Evolutionary conservation across 371 early-diverging fungal genomes (phyloP).

Genomic region (Haplosporangium sp.): DNA sequence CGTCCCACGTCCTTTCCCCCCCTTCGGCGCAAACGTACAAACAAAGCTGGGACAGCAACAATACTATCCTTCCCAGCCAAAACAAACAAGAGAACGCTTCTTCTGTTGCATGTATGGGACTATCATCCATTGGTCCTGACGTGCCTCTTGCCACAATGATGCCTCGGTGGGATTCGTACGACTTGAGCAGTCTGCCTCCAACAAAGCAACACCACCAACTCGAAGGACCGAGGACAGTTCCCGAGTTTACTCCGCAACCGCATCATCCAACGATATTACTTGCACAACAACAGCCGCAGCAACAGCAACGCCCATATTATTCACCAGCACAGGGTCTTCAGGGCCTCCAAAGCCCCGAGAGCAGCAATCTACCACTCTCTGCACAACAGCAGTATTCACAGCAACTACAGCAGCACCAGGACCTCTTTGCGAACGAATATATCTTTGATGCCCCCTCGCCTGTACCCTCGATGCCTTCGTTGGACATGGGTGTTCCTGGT

Average conservation of each 20-base stretch:
- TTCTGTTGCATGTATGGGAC: constrained; percentile 20
- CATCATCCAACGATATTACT: not conserved
- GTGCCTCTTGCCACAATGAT: constrained; percentile 23
- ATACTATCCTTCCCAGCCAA: constrained; percentile 5
- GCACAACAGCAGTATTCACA: constrained; percentile 24
- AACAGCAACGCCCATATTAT: constrained; percentile 21
- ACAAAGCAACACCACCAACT: constrained; percentile 4
- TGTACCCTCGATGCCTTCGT: constrained; percentile 43
- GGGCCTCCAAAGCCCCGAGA: constrained; percentile 2
- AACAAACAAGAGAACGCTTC: constrained; percentile 21
- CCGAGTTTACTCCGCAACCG: constrained; percentile 10
- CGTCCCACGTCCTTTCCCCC: not conserved
- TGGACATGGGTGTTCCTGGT: constrained; percentile 28
- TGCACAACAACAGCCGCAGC: constrained; percentile 20
- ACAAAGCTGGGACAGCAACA: constrained; percentile 7
- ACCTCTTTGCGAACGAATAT: constrained; percentile 26
- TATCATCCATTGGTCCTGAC: constrained; percentile 27
- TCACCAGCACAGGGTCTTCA: constrained; percentile 14
- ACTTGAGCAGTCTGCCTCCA: constrained; percentile 23
- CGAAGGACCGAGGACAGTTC: constrained; percentile 8
- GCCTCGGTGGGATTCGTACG: constrained; percentile 45
- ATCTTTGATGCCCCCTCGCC: constrained; percentile 53
- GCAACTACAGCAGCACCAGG: constrained; percentile 8
- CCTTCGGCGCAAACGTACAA: not conserved
- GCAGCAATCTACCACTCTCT: constrained; percentile 13